Percentiles rank a stretch among this genome's conserved stretches.
phyloP scores from a whole-genome alignment of 148 eudicot species.

The Selenicereus undatus region DNA sequence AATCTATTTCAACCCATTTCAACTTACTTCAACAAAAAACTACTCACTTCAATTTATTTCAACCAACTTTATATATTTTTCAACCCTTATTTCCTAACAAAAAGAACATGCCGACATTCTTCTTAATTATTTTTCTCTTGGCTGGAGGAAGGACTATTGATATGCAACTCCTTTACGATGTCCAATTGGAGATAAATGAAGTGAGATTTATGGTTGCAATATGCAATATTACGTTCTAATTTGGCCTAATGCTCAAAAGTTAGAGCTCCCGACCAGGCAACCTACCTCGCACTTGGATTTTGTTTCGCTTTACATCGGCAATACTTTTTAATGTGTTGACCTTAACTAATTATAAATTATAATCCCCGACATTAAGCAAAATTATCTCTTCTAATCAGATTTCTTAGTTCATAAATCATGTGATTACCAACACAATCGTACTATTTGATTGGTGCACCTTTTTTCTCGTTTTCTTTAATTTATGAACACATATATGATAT shows the following conservation, averaged over 20 bases:
- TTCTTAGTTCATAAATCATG: not conserved
- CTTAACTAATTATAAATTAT: not conserved
- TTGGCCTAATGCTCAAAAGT: slow-evolving; percentile 19
- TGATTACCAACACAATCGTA: not conserved
- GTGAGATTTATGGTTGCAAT: slow-evolving; percentile 9
- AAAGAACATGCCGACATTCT: no score
- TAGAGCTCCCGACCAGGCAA: slow-evolving; percentile 21
- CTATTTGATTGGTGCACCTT: not conserved
- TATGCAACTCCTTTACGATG: not conserved
- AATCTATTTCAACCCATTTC: no score
- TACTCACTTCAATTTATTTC: no score
- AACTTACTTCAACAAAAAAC: no score
- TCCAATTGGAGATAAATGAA: not conserved
- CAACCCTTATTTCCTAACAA: no score
- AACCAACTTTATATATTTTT: no score
- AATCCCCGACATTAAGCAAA: not conserved
- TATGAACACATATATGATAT: no score
- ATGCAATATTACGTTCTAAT: slow-evolving; percentile 16
- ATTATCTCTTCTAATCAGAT: slow-evolving; percentile 12
- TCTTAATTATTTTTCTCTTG: no score
- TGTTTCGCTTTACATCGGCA: slow-evolving; percentile 23
- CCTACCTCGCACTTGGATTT: slow-evolving; percentile 22
- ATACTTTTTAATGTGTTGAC: not conserved
- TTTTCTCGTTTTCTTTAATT: no score
- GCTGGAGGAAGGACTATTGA: not conserved